Conservation (phyloP, 1,284 basidiomycete genomes). For the Moniliophthora roreri region DNA sequence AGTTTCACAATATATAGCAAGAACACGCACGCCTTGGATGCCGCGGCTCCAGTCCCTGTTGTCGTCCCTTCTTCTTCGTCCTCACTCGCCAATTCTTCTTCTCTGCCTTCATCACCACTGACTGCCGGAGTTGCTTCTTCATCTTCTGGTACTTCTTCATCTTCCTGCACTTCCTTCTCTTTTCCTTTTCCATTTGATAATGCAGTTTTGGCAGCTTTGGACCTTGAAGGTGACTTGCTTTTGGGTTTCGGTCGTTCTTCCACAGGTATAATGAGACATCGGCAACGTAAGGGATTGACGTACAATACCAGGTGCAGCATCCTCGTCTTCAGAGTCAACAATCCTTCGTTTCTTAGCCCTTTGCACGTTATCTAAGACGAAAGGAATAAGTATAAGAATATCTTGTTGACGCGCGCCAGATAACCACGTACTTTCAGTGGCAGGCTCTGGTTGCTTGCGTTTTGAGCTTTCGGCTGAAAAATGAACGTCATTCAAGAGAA, state of each 20-base stretch:
- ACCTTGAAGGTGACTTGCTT: conserved; percentile 12
- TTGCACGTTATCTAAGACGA: conserved; percentile 23
- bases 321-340: conserved; percentile 68
- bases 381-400: too few species aligned
- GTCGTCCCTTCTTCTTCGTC: conserved; percentile 47
- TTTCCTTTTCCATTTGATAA: conserved; percentile 21
- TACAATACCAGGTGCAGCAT: conserved; percentile 19
- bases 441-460: conserved; percentile 32
- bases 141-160: conserved; percentile 35
- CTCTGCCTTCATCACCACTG: conserved; percentile 16
- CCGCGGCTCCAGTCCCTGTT: conserved; percentile 31
- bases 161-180: conserved; percentile 25
- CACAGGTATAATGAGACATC: neutral
- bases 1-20: neutral
- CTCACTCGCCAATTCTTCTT: conserved; percentile 43
- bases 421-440: conserved; percentile 17
- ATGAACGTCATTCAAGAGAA: neutral
- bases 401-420: too few species aligned
- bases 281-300: neutral
- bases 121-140: conserved; percentile 28
- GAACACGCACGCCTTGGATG: conserved; percentile 62
- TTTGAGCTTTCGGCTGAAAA: conserved; percentile 36
- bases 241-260: conserved; percentile 15
- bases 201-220: conserved; percentile 18
- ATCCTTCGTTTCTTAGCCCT: conserved; percentile 59